A percentile compares a stretch with the other conserved stretches of the same genome.
These are phyloP conservation scores for Xylaria cubensis DNA, from an alignment of 495 filamentous ascomycete genomes.

Conservation along the genomic window DNA sequence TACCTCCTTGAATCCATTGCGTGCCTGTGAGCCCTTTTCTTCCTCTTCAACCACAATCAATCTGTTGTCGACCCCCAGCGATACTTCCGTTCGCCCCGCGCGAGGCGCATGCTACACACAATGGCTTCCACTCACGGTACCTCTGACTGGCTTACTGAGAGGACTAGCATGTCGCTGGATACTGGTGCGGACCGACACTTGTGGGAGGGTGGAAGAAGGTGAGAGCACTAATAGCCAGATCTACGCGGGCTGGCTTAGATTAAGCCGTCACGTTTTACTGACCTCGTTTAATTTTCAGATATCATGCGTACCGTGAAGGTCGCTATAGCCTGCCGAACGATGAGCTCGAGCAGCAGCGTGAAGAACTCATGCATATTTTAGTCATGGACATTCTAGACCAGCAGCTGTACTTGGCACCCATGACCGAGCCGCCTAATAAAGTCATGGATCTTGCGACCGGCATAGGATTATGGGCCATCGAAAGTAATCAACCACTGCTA, in stretches of 20 bases:
- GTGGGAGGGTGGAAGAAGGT: slow-evolving; percentile 29
- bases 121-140: slow-evolving; percentile 25
- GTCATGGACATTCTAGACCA: slow-evolving; percentile 56
- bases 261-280: background rate
- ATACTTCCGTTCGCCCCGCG: slow-evolving; percentile 5
- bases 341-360: slow-evolving; percentile 68
- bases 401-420: slow-evolving; percentile 49
- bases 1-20: slow-evolving; percentile 1
- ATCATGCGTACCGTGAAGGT: slow-evolving; percentile 63
- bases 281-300: slow-evolving; percentile 36
- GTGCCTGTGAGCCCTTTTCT: background rate
- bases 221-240: slow-evolving; percentile 6
- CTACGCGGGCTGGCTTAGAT: background rate
- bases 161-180: slow-evolving; percentile 19
- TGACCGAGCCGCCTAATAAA: slow-evolving; percentile 37
- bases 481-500: slow-evolving; percentile 49
- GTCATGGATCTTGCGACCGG: slow-evolving; percentile 47
- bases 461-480: slow-evolving; percentile 58
- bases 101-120: slow-evolving; percentile 13
- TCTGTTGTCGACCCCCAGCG: slow-evolving; percentile 11
- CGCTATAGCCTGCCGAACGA: slow-evolving; percentile 66
- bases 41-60: slow-evolving; percentile 18
- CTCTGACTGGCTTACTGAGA: slow-evolving; percentile 19
- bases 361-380: slow-evolving; percentile 72
- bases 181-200: slow-evolving; percentile 7